A percentile compares a stretch with the other conserved stretches of the same genome.
These are phyloP conservation scores for Cicer yamashitae DNA, from an alignment of 306 rosid species.

Conservation along the genomic window DNA sequence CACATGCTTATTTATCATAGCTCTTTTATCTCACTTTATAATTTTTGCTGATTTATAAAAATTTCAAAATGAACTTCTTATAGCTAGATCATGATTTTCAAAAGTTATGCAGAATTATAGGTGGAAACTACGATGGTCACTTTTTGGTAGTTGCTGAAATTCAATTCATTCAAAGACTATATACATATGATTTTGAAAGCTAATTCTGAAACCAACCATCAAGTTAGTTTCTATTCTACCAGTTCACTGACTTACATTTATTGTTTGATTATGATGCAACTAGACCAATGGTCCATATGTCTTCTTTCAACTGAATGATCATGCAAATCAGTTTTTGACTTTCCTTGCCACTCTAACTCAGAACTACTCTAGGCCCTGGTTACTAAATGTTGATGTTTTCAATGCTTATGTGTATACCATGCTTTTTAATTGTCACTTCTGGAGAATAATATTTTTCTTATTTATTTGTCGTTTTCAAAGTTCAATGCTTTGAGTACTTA, in stretches of 20 bases:
- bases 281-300: constrained; percentile 28
- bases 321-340: constrained; percentile 40
- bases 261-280: constrained; percentile 43
- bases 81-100: neutral
- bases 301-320: constrained; percentile 39
- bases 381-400: constrained; percentile 38
- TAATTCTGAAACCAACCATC: constrained; percentile 9
- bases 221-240: constrained; percentile 6
- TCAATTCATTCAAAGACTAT: constrained; percentile 14
- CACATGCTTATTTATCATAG: constrained; percentile 21
- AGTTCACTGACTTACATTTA: constrained; percentile 23
- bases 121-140: constrained; percentile 33
- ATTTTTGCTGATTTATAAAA: constrained; percentile 30
- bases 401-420: constrained; percentile 5
- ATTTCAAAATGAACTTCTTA: constrained; percentile 1
- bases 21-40: neutral
- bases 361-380: constrained; percentile 15
- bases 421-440: neutral
- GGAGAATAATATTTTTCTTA: no score
- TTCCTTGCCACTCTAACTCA: constrained; percentile 29
- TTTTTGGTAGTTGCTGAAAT: constrained; percentile 29
- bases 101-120: constrained; percentile 31
- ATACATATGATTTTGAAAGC: constrained; percentile 25
- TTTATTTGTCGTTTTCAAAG: no score
- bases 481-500: neutral